Conservation (phyloP, 2,329 filamentous ascomycete genomes). For the Xylariaceae sp. region DNA sequence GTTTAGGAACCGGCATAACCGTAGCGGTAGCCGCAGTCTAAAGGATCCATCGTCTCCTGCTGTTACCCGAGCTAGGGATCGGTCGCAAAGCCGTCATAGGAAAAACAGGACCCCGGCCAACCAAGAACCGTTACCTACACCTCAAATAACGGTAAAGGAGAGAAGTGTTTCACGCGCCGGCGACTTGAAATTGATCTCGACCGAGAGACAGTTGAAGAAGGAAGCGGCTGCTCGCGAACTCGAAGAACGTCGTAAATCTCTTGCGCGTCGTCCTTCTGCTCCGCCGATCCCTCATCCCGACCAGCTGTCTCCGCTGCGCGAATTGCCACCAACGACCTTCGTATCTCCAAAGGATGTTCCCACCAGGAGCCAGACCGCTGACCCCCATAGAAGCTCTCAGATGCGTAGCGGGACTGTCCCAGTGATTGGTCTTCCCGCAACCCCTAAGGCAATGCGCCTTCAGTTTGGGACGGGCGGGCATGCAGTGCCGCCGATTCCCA, state of each 20-base stretch:
- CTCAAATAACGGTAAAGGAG: conserved; percentile 27
- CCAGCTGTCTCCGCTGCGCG: conserved; percentile 49
- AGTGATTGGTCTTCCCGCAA: conserved; percentile 81
- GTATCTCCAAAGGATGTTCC: conserved; percentile 48
- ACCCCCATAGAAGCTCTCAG: conserved; percentile 59
- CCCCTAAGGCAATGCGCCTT: conserved; percentile 87
- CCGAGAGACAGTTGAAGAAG: conserved; percentile 68
- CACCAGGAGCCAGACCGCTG: conserved; percentile 66
- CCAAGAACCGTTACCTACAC: conserved; percentile 35
- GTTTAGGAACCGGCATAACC: conserved; percentile 58
- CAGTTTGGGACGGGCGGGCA: conserved; percentile 60
- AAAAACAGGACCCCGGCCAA: conserved; percentile 36
- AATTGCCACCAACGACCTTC: conserved; percentile 48
- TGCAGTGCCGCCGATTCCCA: conserved; percentile 58
- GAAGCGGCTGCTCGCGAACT: conserved; percentile 81
- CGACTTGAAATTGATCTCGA: conserved; percentile 58
- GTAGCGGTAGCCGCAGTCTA: conserved; percentile 50
- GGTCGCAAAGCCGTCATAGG: conserved; percentile 44
- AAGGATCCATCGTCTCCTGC: conserved; percentile 38
- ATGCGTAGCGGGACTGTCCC: conserved; percentile 49
- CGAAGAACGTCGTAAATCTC: conserved; percentile 82
- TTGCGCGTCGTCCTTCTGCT: conserved; percentile 77
- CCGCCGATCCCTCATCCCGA: conserved; percentile 78
- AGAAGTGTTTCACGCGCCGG: conserved; percentile 48
- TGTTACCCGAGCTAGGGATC: conserved; percentile 38